A percentile compares a stretch with the other conserved stretches of the same genome.
These are phyloP conservation scores for Rhodotorula sp. DNA, from an alignment of 1,284 basidiomycete genomes.

Conservation along the genomic window DNA sequence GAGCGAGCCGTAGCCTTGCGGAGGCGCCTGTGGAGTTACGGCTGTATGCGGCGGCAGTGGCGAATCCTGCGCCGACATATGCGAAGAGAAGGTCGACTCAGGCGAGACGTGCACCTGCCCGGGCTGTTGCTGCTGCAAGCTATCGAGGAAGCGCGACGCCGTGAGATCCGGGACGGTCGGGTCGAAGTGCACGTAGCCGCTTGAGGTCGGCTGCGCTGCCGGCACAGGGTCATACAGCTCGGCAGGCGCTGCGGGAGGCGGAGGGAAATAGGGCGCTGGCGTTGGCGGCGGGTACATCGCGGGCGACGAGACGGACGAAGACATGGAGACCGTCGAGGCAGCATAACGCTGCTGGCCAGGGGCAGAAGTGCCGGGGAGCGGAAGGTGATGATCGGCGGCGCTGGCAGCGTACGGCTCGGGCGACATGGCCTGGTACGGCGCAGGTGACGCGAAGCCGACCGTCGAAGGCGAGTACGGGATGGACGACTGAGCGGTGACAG, in stretches of 20 bases:
- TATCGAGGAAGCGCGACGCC: slow-evolving; percentile 30
- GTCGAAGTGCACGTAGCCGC: slow-evolving; percentile 21
- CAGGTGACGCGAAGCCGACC: not conserved
- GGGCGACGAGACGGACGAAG: slow-evolving; percentile 2
- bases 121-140: slow-evolving; percentile 12
- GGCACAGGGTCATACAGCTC: slow-evolving; percentile 8
- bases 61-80: not conserved
- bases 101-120: not conserved
- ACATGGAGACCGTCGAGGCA: not conserved
- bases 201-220: not conserved
- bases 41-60: slow-evolving; percentile 15
- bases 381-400: not conserved
- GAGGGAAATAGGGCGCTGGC: slow-evolving; percentile 2
- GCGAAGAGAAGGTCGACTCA: not conserved
- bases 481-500: not conserved
- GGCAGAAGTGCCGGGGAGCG: not conserved
- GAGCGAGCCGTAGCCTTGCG: not conserved
- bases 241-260: slow-evolving; percentile 7
- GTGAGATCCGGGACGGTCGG: slow-evolving; percentile 25
- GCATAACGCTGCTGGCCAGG: not conserved
- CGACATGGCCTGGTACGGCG: not conserved
- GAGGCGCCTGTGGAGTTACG: not conserved
- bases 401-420: not conserved
- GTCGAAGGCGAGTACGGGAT: slow-evolving; percentile 10
- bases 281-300: not conserved